Percentiles rank a stretch among this genome's conserved stretches.
These are phyloP conservation scores for Pyrenula massariospora DNA, from an alignment of 495 filamentous ascomycete genomes.

Conservation along the genomic window DNA sequence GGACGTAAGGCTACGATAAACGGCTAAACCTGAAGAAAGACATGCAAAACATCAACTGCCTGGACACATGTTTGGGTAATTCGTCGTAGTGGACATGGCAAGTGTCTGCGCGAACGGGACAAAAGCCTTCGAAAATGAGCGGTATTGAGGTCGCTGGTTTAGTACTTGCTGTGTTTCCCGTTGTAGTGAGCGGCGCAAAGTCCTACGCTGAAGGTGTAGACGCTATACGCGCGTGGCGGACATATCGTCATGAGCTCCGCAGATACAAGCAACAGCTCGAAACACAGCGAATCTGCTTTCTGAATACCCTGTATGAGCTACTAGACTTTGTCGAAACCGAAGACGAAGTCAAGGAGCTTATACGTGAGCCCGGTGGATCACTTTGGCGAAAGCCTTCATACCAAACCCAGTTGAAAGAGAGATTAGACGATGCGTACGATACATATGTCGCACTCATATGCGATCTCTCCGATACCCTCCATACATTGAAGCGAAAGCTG, in stretches of 20 bases:
- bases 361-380: slow-evolving; percentile 3
- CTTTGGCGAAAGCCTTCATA: slow-evolving; percentile 4
- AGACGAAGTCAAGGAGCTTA: slow-evolving; percentile 4
- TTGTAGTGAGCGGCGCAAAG: slow-evolving; percentile 16
- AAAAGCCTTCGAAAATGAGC: slow-evolving; percentile 7
- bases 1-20: too few relatives aligned
- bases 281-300: slow-evolving; percentile 9
- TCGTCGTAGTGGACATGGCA: too few relatives aligned
- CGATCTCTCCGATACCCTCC: neutral
- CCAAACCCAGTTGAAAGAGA: slow-evolving; percentile 1
- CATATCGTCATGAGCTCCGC: slow-evolving; percentile 11
- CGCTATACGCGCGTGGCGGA: slow-evolving; percentile 8
- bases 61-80: too few relatives aligned
- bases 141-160: slow-evolving; percentile 16
- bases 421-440: slow-evolving; percentile 9
- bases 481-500: neutral
- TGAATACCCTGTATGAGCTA: slow-evolving; percentile 15
- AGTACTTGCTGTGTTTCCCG: slow-evolving; percentile 14
- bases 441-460: slow-evolving; percentile 1
- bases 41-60: too few relatives aligned
- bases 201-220: slow-evolving; percentile 14
- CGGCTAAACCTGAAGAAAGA: too few relatives aligned
- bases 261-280: slow-evolving; percentile 5
- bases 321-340: slow-evolving; percentile 11
- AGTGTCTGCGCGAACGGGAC: neutral